Conservation (phyloP, 164 flowering plant genomes). For the Santalum album region DNA sequence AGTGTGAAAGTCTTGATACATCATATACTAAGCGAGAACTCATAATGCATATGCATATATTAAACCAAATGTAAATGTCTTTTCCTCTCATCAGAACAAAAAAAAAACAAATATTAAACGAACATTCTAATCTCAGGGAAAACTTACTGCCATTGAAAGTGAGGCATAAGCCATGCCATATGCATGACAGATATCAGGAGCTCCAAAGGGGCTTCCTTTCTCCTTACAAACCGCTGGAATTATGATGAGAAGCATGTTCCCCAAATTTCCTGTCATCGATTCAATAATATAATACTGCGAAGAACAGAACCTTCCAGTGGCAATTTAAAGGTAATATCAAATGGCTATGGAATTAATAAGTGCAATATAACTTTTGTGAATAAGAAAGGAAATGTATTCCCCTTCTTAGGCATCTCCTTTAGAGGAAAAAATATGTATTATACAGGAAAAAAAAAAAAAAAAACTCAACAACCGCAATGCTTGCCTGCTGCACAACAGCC, state of each 20-base stretch:
- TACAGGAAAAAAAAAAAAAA: too few relatives aligned
- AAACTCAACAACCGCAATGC: too few relatives aligned
- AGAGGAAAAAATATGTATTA: too few relatives aligned
- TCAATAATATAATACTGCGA: background rate
- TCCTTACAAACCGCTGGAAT: slow-evolving; percentile 81
- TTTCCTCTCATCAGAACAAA: background rate
- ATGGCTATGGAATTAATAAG: too few relatives aligned
- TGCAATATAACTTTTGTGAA: too few relatives aligned
- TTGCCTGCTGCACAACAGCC: slow-evolving; percentile 83
- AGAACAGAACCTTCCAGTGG: background rate
- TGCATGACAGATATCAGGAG: slow-evolving; percentile 31
- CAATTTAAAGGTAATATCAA: too few relatives aligned
- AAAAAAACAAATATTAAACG: background rate
- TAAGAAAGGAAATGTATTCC: too few relatives aligned
- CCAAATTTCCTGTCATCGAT: slow-evolving; percentile 60
- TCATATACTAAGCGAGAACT: too few relatives aligned
- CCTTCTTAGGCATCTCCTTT: too few relatives aligned
- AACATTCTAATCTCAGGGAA: background rate
- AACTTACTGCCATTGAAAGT: slow-evolving; percentile 72
- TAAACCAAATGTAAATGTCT: too few relatives aligned
- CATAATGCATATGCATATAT: too few relatives aligned
- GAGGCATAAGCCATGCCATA: slow-evolving; percentile 72
- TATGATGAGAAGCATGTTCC: slow-evolving; percentile 60
- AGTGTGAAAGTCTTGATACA: too few relatives aligned
- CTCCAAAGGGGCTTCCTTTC: slow-evolving; percentile 72